These are phyloP conservation scores for Aspergillus novoparasiticus DNA, from an alignment of 2,329 filamentous ascomycete genomes.

Conservation along the genomic window DNA sequence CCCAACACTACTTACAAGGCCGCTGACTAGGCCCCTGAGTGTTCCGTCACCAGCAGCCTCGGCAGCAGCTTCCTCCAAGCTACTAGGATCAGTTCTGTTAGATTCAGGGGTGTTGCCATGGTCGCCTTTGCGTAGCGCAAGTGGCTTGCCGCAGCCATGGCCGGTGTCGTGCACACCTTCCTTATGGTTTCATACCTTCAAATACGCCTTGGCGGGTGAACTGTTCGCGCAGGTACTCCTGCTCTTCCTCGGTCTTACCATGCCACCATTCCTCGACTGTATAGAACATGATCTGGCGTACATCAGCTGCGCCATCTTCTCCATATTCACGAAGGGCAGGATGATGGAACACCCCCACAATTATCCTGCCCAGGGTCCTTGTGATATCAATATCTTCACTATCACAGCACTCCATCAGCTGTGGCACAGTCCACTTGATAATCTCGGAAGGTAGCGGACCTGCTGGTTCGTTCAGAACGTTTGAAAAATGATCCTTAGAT, in stretches of 20 bases:
- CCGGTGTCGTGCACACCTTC: slow-evolving; percentile 81
- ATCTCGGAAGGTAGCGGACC: slow-evolving; percentile 79
- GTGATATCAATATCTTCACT: slow-evolving; percentile 71
- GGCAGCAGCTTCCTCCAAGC: slow-evolving; percentile 56
- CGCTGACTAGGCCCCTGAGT: slow-evolving; percentile 70
- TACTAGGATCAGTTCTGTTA: slow-evolving; percentile 24
- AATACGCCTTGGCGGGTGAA: slow-evolving; percentile 77
- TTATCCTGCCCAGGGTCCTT: slow-evolving; percentile 72
- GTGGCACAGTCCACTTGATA: slow-evolving; percentile 83
- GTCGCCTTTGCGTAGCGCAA: slow-evolving; percentile 69
- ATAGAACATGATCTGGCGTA: slow-evolving; percentile 75
- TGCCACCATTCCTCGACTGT: slow-evolving; percentile 83
- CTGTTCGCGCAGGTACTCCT: slow-evolving; percentile 70
- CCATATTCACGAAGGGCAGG: slow-evolving; percentile 74
- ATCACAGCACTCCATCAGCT: slow-evolving; percentile 86
- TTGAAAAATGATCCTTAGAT: slow-evolving; percentile 93
- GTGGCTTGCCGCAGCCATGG: slow-evolving; percentile 79
- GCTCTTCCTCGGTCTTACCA: slow-evolving; percentile 62
- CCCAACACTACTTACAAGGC: slow-evolving; percentile 61
- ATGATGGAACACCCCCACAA: slow-evolving; percentile 83
- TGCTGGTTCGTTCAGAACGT: slow-evolving; percentile 84
- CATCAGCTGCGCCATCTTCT: slow-evolving; percentile 70
- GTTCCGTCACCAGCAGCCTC: slow-evolving; percentile 66
- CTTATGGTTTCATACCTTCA: slow-evolving; percentile 78
- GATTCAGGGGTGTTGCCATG: slow-evolving; percentile 23